These are phyloP conservation scores for Blakeslea trispora DNA, from an alignment of 371 early-diverging fungal species.

Conservation along the genomic window DNA sequence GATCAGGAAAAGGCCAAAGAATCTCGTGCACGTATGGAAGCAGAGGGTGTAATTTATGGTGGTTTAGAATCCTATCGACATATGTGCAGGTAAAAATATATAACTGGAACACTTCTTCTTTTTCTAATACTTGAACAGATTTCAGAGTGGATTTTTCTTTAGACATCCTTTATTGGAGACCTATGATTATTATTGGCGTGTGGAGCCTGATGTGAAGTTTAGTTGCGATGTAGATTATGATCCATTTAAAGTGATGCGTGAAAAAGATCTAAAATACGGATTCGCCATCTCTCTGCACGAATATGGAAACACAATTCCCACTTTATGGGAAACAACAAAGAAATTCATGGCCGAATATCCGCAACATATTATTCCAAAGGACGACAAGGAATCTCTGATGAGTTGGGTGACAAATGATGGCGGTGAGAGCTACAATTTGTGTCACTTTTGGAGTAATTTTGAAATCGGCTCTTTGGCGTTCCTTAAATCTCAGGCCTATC, in stretches of 20 bases:
- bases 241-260: conserved; percentile 84
- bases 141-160: conserved; percentile 76
- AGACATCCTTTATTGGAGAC: conserved; percentile 66
- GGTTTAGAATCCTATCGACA: conserved; percentile 87
- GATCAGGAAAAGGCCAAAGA: conserved; percentile 59
- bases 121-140: no score
- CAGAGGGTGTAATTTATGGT: conserved; percentile 77
- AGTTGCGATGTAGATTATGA: conserved; percentile 91
- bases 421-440: conserved; percentile 64
- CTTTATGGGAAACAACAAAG: conserved; percentile 72
- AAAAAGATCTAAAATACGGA: conserved; percentile 80
- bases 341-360: conserved; percentile 60
- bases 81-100: conserved; percentile 83
- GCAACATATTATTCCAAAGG: conserved; percentile 35
- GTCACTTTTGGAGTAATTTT: conserved; percentile 98
- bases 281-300: conserved; percentile 81
- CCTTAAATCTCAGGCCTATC: conserved; percentile 72
- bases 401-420: conserved; percentile 38
- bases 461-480: conserved; percentile 89
- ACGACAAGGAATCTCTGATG: conserved; percentile 37
- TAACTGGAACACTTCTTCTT: no score
- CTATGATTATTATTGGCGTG: conserved; percentile 94
- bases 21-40: conserved; percentile 57
- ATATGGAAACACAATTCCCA: conserved; percentile 77
- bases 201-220: conserved; percentile 93